Conservation (phyloP, 2,329 filamentous ascomycete genomes). For the Verticillium nubilum region DNA sequence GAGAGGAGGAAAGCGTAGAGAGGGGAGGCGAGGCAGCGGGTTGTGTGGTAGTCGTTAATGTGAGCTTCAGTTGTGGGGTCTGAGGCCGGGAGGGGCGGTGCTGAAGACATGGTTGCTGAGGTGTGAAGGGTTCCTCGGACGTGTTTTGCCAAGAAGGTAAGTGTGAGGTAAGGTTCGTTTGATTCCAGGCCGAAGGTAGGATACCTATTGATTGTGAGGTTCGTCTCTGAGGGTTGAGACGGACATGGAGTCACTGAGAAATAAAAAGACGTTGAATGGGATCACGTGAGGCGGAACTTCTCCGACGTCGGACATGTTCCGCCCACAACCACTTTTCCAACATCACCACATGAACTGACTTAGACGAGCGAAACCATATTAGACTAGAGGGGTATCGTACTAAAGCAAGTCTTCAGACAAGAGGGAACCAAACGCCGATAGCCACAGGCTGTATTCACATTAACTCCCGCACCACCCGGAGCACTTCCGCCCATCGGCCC, state of each 20-base stretch:
- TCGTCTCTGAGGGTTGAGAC: background rate
- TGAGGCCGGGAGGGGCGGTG: conserved; percentile 4
- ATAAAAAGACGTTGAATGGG: background rate
- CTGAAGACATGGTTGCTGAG: conserved; percentile 1
- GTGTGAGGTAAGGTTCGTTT: too few species aligned
- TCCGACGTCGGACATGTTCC: background rate
- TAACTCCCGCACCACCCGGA: background rate
- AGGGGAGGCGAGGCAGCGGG: conserved; percentile 15
- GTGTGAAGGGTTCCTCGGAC: background rate
- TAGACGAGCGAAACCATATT: too few species aligned
- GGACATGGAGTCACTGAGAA: background rate
- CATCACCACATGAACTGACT: too few species aligned
- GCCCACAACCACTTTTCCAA: too few species aligned
- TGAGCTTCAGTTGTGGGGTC: conserved; percentile 14
- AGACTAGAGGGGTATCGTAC: background rate
- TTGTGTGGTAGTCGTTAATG: conserved; percentile 13
- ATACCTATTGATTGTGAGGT: too few species aligned
- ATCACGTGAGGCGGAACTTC: background rate
- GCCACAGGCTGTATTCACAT: background rate
- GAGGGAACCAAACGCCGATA: background rate
- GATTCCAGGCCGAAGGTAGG: too few species aligned
- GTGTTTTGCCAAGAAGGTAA: too few species aligned
- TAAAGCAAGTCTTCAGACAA: background rate
- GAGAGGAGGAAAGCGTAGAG: conserved; percentile 16
- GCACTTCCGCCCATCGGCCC: background rate